phyloP scores from a whole-genome alignment of 345 rosid species.

The Cardamine occulta region DNA sequence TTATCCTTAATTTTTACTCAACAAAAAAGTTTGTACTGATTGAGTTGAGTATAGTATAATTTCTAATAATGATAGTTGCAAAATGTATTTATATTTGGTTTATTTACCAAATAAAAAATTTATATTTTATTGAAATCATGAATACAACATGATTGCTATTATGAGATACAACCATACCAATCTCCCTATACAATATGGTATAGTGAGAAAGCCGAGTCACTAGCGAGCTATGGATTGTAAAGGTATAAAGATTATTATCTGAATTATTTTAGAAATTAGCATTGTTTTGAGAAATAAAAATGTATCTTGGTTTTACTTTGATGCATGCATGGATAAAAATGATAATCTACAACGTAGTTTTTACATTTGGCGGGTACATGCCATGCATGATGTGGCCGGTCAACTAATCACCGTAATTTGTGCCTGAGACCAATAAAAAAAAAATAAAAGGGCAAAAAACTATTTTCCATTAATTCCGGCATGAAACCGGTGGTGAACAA shows the following conservation, averaged over 20 bases:
- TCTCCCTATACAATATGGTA: not conserved
- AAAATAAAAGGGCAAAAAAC: not conserved
- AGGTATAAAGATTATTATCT: not conserved
- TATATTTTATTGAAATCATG: slow-evolving; percentile 28
- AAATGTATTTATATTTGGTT: slow-evolving; percentile 1
- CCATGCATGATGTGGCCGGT: slow-evolving; percentile 22
- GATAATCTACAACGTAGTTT: not conserved
- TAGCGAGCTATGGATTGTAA: not conserved
- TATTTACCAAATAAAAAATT: not conserved
- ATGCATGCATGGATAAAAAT: not conserved
- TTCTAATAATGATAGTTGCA: slow-evolving; percentile 30
- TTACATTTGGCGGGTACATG: slow-evolving; percentile 11
- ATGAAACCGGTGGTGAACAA: slow-evolving; percentile 30
- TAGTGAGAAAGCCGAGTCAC: not conserved
- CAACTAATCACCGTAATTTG: slow-evolving; percentile 28
- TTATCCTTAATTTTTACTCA: slow-evolving; percentile 43
- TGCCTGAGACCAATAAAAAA: not conserved
- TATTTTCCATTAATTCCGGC: slow-evolving; percentile 9
- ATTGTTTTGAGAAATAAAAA: not conserved
- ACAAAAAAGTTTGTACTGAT: slow-evolving; percentile 33
- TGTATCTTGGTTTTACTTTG: not conserved
- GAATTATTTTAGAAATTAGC: not conserved
- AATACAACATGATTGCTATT: slow-evolving; percentile 15
- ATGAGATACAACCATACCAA: slow-evolving; percentile 1
- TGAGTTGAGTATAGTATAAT: slow-evolving; percentile 28